phyloP scores from a whole-genome alignment of 1,284 basidiomycete species.

The Cryptococcus jaspeensis region DNA sequence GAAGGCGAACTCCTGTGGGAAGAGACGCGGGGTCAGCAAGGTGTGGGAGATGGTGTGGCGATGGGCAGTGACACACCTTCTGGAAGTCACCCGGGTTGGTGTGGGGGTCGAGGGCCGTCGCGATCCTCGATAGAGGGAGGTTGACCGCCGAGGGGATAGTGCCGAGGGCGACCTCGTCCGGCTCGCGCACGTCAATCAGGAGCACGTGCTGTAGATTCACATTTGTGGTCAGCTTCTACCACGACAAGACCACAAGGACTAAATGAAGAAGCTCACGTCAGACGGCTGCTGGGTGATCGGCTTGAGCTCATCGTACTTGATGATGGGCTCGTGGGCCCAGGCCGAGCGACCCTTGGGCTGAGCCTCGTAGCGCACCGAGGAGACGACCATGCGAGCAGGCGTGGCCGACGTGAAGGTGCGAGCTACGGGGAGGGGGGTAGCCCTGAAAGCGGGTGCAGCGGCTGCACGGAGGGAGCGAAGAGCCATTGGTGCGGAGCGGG shows the following conservation, averaged over 20 bases:
- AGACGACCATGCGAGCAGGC: constrained; percentile 12
- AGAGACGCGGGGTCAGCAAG: not conserved
- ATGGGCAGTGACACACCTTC: constrained; percentile 38
- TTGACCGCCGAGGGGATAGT: constrained; percentile 95
- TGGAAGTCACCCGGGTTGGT: constrained; percentile 64
- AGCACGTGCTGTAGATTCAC: constrained; percentile 64
- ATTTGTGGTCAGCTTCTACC: not conserved
- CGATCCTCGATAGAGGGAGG: constrained; percentile 78
- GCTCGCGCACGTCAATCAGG: constrained; percentile 89
- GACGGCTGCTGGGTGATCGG: constrained; percentile 75
- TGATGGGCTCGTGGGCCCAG: constrained; percentile 53
- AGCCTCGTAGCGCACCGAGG: constrained; percentile 10
- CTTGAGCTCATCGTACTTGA: constrained; percentile 82
- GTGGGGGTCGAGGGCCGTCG: constrained; percentile 61
- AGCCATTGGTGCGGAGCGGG: constrained; percentile 1
- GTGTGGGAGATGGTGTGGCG: not conserved
- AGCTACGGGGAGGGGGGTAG: not conserved
- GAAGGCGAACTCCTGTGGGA: constrained; percentile 67
- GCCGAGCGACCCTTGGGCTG: constrained; percentile 9
- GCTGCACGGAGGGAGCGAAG: constrained; percentile 2
- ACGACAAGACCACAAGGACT: not conserved
- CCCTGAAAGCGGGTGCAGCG: not conserved
- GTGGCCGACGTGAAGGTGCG: constrained; percentile 9
- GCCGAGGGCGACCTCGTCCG: constrained; percentile 87
- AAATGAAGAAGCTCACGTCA: constrained; percentile 59